Evolutionary conservation across 345 rosid genomes (phyloP).

Genomic region (Cochlearia excelsa): DNA sequence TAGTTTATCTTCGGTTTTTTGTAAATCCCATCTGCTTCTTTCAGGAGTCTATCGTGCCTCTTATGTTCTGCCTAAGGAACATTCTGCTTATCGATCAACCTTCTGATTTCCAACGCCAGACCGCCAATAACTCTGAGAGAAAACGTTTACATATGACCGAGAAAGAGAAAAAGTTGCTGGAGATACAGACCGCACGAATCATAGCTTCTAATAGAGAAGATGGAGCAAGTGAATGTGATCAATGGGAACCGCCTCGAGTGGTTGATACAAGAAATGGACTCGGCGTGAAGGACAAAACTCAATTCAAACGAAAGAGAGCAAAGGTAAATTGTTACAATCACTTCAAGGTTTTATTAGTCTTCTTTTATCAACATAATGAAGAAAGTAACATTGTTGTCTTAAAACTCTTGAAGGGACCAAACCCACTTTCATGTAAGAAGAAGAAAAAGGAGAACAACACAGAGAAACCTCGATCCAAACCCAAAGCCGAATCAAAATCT

Average conservation of each 20-base stretch:
- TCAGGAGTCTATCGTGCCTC: constrained; percentile 82
- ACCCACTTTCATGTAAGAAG: constrained; percentile 82
- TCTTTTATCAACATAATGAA: background rate
- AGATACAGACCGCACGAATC: constrained; percentile 38
- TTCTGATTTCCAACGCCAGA: constrained; percentile 63
- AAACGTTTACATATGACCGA: constrained; percentile 52
- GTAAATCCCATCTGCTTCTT: constrained; percentile 9
- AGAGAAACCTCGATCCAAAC: constrained; percentile 32
- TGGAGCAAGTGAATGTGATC: constrained; percentile 40
- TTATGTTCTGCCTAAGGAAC: constrained; percentile 68
- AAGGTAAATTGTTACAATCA: constrained; percentile 44
- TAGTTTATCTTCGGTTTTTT: background rate
- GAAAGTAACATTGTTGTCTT: constrained; percentile 19
- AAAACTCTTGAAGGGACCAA: constrained; percentile 64
- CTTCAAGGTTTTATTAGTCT: background rate
- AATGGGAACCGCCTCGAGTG: constrained; percentile 27
- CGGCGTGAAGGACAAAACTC: constrained; percentile 58
- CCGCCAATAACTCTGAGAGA: constrained; percentile 58
- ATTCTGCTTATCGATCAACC: constrained; percentile 76
- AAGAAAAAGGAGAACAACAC: constrained; percentile 44
- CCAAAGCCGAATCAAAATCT: constrained; percentile 22
- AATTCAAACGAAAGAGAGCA: constrained; percentile 75
- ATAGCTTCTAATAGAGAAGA: constrained; percentile 32
- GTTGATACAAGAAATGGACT: constrained; percentile 33
- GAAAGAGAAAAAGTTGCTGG: constrained; percentile 45